A percentile compares a stretch with the other conserved stretches of the same genome.
phyloP scores from a whole-genome alignment of 2,329 filamentous ascomycete species.

The Stachybotrys chlorohalonatus region DNA sequence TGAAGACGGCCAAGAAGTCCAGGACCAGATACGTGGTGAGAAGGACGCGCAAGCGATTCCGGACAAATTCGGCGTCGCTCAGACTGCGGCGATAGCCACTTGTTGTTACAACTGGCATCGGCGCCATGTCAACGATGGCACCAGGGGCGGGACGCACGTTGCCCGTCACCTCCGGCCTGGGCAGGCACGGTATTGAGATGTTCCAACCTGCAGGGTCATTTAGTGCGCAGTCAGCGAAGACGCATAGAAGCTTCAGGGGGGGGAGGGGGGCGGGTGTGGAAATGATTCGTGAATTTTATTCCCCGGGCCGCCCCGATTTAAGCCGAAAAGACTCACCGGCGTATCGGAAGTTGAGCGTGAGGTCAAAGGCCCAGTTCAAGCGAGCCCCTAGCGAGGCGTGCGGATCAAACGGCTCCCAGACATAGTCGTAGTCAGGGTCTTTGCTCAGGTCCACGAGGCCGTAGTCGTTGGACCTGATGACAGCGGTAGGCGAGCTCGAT shows the following conservation, averaged over 20 bases:
- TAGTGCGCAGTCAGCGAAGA: neutral
- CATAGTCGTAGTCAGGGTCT: slow-evolving; percentile 35
- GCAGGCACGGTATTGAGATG: slow-evolving; percentile 41
- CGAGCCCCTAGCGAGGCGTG: slow-evolving; percentile 37
- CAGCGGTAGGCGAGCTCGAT: neutral
- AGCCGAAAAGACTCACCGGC: slow-evolving; percentile 27
- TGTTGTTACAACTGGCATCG: slow-evolving; percentile 30
- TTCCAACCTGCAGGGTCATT: slow-evolving; percentile 42
- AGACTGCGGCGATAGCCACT: slow-evolving; percentile 36
- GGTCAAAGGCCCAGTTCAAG: slow-evolving; percentile 46
- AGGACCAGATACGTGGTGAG: slow-evolving; percentile 54
- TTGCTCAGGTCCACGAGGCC: neutral
- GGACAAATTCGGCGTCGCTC: slow-evolving; percentile 35
- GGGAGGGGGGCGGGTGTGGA: neutral
- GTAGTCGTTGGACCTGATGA: too few species aligned
- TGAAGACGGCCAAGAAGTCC: slow-evolving; percentile 59
- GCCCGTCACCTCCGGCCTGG: slow-evolving; percentile 33
- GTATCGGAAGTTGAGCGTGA: slow-evolving; percentile 45
- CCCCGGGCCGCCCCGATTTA: neutral
- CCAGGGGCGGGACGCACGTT: slow-evolving; percentile 14
- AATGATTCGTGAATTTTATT: slow-evolving; percentile 9
- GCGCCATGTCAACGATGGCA: slow-evolving; percentile 28
- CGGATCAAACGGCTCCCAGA: slow-evolving; percentile 52
- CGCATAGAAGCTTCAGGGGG: neutral
- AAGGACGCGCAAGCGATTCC: slow-evolving; percentile 34